A percentile compares a stretch with the other conserved stretches of the same genome.
Conservation (phyloP, 2,329 filamentous ascomycete genomes). For the Apiospora koreana region DNA sequence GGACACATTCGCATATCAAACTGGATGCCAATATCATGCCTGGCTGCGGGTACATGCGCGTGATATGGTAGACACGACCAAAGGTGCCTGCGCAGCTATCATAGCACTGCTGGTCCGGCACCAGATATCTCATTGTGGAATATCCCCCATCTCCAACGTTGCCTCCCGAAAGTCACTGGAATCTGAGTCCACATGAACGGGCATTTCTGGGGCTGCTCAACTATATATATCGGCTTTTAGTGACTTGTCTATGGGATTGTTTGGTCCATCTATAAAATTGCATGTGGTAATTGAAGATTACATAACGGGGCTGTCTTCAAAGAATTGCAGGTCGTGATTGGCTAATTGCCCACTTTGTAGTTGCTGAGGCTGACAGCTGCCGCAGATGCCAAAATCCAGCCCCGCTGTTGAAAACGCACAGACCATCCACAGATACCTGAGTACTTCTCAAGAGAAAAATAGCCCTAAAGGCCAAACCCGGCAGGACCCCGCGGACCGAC, state of each 20-base stretch:
- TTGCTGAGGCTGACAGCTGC: slow-evolving; percentile 5
- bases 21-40: not conserved
- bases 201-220: too few relatives aligned
- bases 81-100: too few relatives aligned
- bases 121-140: too few relatives aligned
- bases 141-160: too few relatives aligned
- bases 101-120: too few relatives aligned
- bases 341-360: not conserved
- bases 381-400: not conserved
- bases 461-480: slow-evolving; percentile 6
- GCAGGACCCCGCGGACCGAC: slow-evolving; percentile 12
- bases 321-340: not conserved
- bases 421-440: not conserved
- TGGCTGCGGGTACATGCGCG: not conserved
- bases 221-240: too few relatives aligned
- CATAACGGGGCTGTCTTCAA: not conserved
- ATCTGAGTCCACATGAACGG: too few relatives aligned
- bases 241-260: not conserved
- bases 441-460: not conserved
- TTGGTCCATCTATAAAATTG: not conserved
- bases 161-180: too few relatives aligned
- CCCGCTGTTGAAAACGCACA: not conserved
- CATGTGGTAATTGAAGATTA: not conserved
- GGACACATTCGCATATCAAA: not conserved
- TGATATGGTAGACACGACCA: not conserved